phyloP scores from a whole-genome alignment of 2,329 filamentous ascomycete species.

The Trichoderma aggressivum region DNA sequence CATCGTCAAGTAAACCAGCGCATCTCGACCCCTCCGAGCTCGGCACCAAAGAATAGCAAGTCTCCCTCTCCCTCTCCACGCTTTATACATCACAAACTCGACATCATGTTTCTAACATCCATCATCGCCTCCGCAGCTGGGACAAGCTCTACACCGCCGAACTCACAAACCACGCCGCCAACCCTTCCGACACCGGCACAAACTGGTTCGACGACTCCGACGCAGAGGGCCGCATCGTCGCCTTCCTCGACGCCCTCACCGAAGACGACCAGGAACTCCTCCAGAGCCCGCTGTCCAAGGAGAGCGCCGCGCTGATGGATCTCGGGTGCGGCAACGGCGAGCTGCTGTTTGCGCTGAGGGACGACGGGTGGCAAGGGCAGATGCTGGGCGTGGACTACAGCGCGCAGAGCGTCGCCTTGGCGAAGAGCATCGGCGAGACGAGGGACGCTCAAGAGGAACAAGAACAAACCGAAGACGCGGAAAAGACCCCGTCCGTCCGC shows the following conservation, averaged over 20 bases:
- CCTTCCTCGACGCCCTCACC: constrained; percentile 54
- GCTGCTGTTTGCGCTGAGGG: constrained; percentile 76
- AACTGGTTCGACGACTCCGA: constrained; percentile 95
- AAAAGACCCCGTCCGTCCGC: constrained; percentile 28
- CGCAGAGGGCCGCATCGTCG: constrained; percentile 76
- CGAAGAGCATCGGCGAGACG: constrained; percentile 55
- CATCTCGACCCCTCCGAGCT: constrained; percentile 74
- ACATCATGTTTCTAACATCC: not conserved
- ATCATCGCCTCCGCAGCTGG: constrained; percentile 58
- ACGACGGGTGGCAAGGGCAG: constrained; percentile 59
- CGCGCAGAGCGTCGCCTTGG: constrained; percentile 68
- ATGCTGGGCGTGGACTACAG: constrained; percentile 92
- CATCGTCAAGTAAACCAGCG: constrained; percentile 43
- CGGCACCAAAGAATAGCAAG: constrained; percentile 88
- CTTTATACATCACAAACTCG: not conserved
- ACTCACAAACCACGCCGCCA: constrained; percentile 64
- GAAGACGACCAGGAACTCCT: constrained; percentile 27
- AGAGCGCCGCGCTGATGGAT: constrained; percentile 65
- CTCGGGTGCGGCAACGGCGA: constrained; percentile 93
- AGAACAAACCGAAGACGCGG: not conserved
- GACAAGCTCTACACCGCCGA: constrained; percentile 70
- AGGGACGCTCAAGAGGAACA: constrained; percentile 1
- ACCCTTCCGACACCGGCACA: constrained; percentile 78
- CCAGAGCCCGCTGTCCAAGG: constrained; percentile 22
- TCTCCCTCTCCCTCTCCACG: constrained; percentile 25